Evolutionary conservation across 257 asterid species (phyloP).

Genomic region (Coffea canephora): DNA sequence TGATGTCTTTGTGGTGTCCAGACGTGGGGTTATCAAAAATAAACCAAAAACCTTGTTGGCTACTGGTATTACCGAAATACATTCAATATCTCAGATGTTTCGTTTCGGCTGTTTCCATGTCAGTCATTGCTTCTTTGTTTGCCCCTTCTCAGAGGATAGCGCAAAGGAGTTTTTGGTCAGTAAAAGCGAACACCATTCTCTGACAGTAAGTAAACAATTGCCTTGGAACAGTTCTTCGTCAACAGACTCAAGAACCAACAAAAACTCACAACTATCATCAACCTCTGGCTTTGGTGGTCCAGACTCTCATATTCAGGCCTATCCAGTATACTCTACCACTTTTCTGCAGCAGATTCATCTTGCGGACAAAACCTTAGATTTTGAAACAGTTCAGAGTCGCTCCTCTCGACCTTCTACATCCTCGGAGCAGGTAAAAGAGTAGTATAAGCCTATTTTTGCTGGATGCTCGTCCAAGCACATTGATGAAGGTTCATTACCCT

Average conservation of each 20-base stretch:
- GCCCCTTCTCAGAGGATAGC: slow-evolving; percentile 14
- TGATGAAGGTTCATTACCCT: neutral
- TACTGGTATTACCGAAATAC: slow-evolving; percentile 41
- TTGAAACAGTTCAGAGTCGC: slow-evolving; percentile 23
- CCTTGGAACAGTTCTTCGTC: slow-evolving; percentile 41
- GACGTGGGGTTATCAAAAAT: slow-evolving; percentile 47
- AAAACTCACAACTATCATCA: slow-evolving; percentile 13
- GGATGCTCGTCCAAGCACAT: neutral
- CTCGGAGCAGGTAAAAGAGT: slow-evolving; percentile 50
- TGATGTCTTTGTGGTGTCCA: slow-evolving; percentile 54
- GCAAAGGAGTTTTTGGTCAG: slow-evolving; percentile 24
- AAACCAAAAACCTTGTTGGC: slow-evolving; percentile 40
- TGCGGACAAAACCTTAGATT: slow-evolving; percentile 30
- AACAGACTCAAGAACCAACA: slow-evolving; percentile 31
- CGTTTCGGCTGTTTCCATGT: slow-evolving; percentile 2
- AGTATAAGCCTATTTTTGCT: slow-evolving; percentile 14
- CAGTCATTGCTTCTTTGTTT: neutral
- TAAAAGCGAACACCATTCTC: slow-evolving; percentile 35
- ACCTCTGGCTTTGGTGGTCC: neutral
- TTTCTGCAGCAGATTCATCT: slow-evolving; percentile 23
- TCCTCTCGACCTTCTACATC: slow-evolving; percentile 29
- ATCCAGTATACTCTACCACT: slow-evolving; percentile 21
- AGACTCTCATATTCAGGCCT: slow-evolving; percentile 8
- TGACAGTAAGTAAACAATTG: slow-evolving; percentile 24
- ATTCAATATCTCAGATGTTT: neutral